Percentiles rank a stretch among this genome's conserved stretches.
Evolutionary conservation across 495 filamentous ascomycete genomes (phyloP).

Genomic region (Glarea lozoyensis): DNA sequence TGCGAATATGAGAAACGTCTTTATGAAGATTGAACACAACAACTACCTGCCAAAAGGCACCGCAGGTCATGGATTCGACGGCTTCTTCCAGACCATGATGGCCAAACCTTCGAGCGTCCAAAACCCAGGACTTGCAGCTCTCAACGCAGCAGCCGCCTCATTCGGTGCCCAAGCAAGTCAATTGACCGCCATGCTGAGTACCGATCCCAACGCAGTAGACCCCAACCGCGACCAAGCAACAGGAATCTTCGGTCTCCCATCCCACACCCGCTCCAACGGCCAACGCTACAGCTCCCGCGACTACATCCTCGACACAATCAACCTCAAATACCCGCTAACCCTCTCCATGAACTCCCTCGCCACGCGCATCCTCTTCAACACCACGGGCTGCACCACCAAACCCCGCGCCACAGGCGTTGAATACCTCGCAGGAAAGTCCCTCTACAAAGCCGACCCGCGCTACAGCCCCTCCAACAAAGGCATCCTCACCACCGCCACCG

Average conservation of each 20-base stretch:
- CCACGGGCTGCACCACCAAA: conserved; percentile 3
- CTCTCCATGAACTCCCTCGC: conserved; percentile 38
- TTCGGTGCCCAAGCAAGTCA: conserved; percentile 28
- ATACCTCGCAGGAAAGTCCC: conserved; percentile 46
- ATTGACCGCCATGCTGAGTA: conserved; percentile 21
- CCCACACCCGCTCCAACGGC: conserved; percentile 29
- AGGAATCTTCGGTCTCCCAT: conserved; percentile 35
- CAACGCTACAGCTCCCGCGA: conserved; percentile 34
- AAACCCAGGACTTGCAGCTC: neutral
- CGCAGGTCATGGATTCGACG: conserved; percentile 40
- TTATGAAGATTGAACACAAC: conserved; percentile 22
- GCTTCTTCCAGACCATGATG: conserved; percentile 41
- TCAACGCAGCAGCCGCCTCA: conserved; percentile 14
- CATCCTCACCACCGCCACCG: conserved; percentile 40
- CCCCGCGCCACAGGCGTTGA: conserved; percentile 54
- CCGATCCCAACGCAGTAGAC: conserved; percentile 32
- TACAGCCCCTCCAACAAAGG: conserved; percentile 29
- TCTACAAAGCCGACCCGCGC: conserved; percentile 52
- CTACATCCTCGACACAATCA: conserved; percentile 34
- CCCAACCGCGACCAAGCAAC: conserved; percentile 28
- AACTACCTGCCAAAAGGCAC: conserved; percentile 1
- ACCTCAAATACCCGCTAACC: conserved; percentile 34
- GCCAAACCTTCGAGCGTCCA: conserved; percentile 16
- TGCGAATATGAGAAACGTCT: conserved; percentile 35
- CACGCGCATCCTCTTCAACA: conserved; percentile 35